Base-by-base conservation (phyloP, 805 yeast species). In the Metschnikowia borealis region DNA sequence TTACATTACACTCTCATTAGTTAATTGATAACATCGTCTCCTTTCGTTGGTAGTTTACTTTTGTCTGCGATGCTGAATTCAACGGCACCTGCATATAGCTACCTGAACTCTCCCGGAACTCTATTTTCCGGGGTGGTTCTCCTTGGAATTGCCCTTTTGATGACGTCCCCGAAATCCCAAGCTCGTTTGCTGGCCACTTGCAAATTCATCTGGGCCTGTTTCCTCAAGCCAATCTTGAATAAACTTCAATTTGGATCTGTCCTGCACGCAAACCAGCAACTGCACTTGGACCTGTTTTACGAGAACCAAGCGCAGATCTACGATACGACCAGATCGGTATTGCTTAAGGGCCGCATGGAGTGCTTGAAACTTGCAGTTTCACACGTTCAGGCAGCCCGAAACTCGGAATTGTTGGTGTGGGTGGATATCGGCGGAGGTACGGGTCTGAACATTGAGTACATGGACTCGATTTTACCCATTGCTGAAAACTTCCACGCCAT, bases 351-450 rank as follows among this genome's bases (percentile, higher is more conserved):
- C 18, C 76, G 95, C 59, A 82, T 80, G 59, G 77, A 77, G 49
- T 83, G 88, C 50, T 70, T 86, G 49, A 73, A 73, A 46, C 64
- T 85, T 51, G 86, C 87, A 1, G 75, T 72, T 31, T 65, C 84
- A 23, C 90, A 86, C 64, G 66, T 84, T 37, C 32, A 34, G 32
- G 35, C 62, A 54, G 54, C 62, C 34, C 71, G 69, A 47, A 66
- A 65, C 26, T 61, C 64, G 38, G 34, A 14, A 3, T 5, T 29
- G 46, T 67, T 84, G 41, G 81, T 84, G 41, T 85, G 91, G 91
- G 74, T 85, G 45, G 91, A 85, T 63, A 79, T 88, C 61, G 96
- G 95, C 46, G 95, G 95, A 32, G 96, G 96, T 21, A 87, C 96
- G 5, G 96, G 95, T 44, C 75, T 82, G 66, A 87, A 87, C 68